A percentile compares a stretch with the other conserved stretches of the same genome.
phyloP scores from a whole-genome alignment of 331 rosid genomes.

The Telfairia occidentalis region DNA sequence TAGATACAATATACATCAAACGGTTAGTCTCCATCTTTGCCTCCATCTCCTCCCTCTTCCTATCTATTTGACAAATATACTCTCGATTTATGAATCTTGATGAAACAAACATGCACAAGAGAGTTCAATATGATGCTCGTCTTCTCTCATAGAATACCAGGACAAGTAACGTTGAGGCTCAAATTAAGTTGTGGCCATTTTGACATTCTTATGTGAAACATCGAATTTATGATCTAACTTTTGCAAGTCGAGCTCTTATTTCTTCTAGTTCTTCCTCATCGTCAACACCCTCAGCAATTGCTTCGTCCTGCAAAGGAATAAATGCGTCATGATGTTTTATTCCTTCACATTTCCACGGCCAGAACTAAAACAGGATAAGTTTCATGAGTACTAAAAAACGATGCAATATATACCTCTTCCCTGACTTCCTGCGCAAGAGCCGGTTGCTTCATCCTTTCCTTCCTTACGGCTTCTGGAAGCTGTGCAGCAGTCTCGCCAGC shows the following conservation, averaged over 20 bases:
- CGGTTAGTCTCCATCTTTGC: neutral
- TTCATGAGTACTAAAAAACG: neutral
- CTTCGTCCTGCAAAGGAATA: conserved; percentile 31
- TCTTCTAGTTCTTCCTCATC: conserved; percentile 43
- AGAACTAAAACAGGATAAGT: neutral
- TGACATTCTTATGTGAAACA: neutral
- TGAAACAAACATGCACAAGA: neutral
- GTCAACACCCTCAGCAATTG: conserved; percentile 37
- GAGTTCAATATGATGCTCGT: neutral
- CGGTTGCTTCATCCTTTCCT: conserved; percentile 31
- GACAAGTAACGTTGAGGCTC: neutral
- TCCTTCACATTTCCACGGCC: neutral
- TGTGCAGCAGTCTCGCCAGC: conserved; percentile 45
- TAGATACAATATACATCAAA: conserved; percentile 2
- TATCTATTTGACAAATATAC: conserved; percentile 1
- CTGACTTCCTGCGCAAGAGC: conserved; percentile 13
- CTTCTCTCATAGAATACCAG: neutral
- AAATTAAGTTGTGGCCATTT: neutral
- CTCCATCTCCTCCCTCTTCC: neutral
- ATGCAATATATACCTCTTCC: conserved; percentile 17
- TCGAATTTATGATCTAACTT: conserved; percentile 29
- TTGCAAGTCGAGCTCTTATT: conserved; percentile 37
- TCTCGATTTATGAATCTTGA: neutral
- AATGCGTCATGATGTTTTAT: neutral
- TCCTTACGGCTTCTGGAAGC: conserved; percentile 43